Percentiles rank a stretch among this genome's conserved stretches.
These are phyloP conservation scores for Tricholoma sp. DNA, from an alignment of 768 basidiomycete species.

Conservation along the genomic window DNA sequence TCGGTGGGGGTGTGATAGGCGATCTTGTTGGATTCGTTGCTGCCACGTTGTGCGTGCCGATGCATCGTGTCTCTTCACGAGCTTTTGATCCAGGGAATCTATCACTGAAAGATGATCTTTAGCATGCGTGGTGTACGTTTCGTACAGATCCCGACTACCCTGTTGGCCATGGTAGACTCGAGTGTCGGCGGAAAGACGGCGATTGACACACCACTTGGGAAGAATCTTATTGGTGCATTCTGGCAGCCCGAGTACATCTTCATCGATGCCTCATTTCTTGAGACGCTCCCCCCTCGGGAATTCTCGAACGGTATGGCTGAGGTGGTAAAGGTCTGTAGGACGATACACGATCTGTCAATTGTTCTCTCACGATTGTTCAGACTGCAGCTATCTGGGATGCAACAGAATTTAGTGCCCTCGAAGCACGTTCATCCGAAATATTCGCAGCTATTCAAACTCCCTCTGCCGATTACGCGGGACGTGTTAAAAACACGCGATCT, in stretches of 20 bases:
- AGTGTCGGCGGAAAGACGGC: conserved; percentile 98
- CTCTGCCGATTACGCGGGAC: conserved; percentile 51
- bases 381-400: conserved; percentile 99
- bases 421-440: conserved; percentile 81
- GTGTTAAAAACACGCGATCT: conserved; percentile 62
- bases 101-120: conserved; percentile 5
- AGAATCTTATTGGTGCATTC: conserved; percentile 97
- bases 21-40: conserved; percentile 96
- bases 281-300: conserved; percentile 86
- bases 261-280: conserved; percentile 94
- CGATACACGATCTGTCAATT: background rate
- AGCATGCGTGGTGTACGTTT: conserved; percentile 98
- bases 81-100: background rate
- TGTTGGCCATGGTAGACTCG: conserved; percentile 98
- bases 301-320: conserved; percentile 99
- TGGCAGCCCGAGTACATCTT: conserved; percentile 98
- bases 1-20: conserved; percentile 97
- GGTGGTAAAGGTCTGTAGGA: conserved; percentile 77
- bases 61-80: background rate
- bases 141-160: conserved; percentile 93
- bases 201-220: conserved; percentile 97
- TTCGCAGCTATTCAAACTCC: conserved; percentile 79
- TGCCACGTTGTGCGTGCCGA: conserved; percentile 80
- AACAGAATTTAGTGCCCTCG: conserved; percentile 80
- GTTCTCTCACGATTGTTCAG: conserved; percentile 33